These are phyloP conservation scores for Withania somnifera DNA, from an alignment of 305 asterid genomes.

Conservation along the genomic window DNA sequence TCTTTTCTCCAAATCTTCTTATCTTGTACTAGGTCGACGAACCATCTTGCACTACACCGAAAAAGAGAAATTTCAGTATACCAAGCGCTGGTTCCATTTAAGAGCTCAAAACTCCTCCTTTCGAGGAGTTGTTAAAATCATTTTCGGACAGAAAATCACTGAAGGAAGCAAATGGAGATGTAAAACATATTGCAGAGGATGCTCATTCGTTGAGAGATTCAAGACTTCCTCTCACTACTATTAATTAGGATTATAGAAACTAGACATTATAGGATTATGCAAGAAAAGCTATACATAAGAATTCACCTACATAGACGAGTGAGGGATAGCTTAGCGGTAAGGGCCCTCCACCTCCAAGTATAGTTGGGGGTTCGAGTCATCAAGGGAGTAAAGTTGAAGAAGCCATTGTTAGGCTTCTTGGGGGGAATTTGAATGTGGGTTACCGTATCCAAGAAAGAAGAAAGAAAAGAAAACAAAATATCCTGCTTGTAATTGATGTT, in stretches of 20 bases:
- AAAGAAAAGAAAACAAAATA: not conserved
- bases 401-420: not conserved
- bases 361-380: not conserved
- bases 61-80: slow-evolving; percentile 52
- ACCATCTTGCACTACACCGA: slow-evolving; percentile 91
- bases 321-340: not conserved
- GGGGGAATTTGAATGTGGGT: not conserved
- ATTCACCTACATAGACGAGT: no score
- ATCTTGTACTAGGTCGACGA: slow-evolving; percentile 56
- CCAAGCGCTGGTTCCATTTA: slow-evolving; percentile 77
- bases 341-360: not conserved
- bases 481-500: not conserved
- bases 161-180: slow-evolving; percentile 68
- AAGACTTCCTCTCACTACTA: slow-evolving; percentile 69
- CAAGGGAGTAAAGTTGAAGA: not conserved
- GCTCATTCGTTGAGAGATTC: slow-evolving; percentile 55
- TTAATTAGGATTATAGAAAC: no score
- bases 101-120: slow-evolving; percentile 77
- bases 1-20: not conserved
- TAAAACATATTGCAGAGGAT: slow-evolving; percentile 46
- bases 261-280: no score
- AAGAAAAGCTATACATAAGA: no score
- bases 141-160: slow-evolving; percentile 80
- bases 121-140: slow-evolving; percentile 63
- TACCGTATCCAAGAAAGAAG: not conserved